Conservation (phyloP, 306 rosid species). For the Bauhinia variegata region DNA sequence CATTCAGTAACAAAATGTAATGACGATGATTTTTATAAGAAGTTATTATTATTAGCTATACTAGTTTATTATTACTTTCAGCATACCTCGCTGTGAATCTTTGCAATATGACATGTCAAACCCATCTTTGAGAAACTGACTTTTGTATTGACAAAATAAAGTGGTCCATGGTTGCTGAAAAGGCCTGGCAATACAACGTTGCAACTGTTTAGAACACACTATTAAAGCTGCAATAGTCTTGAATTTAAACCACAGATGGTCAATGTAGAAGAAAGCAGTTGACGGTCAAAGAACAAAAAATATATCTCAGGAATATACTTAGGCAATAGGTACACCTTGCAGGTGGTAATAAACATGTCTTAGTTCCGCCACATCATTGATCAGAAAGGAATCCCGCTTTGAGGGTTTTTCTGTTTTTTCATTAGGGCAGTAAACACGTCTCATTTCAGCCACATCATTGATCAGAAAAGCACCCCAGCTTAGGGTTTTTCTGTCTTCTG, state of each 20-base stretch:
- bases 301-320: no score
- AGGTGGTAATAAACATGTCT: conserved; percentile 7
- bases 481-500: no score
- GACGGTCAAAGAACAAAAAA: background rate
- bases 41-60: conserved; percentile 18
- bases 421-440: no score
- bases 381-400: no score
- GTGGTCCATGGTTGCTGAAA: conserved; percentile 98
- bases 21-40: background rate
- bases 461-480: no score
- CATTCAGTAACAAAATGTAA: conserved; percentile 34
- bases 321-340: no score
- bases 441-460: no score
- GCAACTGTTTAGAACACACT: conserved; percentile 30
- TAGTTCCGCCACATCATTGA: conserved; percentile 14
- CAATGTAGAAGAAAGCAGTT: background rate
- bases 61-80: conserved; percentile 4
- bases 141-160: conserved; percentile 85
- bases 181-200: conserved; percentile 62
- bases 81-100: conserved; percentile 96
- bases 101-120: conserved; percentile 90
- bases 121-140: conserved; percentile 88
- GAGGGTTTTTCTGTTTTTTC: no score
- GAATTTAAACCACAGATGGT: background rate
- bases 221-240: conserved; percentile 6